Conservation (phyloP, 139 green algal species). For the Micromonas commoda region DNA sequence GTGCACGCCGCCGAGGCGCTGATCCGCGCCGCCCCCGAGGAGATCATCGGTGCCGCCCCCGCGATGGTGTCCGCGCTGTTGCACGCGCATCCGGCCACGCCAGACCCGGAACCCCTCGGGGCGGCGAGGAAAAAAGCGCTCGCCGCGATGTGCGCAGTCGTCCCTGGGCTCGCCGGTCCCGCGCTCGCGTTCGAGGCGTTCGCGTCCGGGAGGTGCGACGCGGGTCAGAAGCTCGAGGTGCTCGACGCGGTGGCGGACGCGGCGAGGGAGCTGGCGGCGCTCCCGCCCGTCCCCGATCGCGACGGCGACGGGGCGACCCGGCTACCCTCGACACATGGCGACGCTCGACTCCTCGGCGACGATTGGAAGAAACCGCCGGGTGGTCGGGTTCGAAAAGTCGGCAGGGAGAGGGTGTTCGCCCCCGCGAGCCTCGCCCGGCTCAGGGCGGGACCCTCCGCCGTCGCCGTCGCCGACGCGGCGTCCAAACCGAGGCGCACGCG, state of each 20-base stretch:
- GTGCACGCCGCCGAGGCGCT: not conserved
- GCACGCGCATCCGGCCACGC: constrained; percentile 20
- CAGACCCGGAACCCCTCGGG: not conserved
- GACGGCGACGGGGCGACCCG: not conserved
- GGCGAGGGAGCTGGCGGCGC: not conserved
- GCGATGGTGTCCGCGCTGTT: not conserved
- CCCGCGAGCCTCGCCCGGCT: not conserved
- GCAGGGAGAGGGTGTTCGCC: constrained; percentile 1
- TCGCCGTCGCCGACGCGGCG: not conserved
- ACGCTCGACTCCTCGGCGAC: not conserved
- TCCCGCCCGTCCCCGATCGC: not conserved
- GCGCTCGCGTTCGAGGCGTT: not conserved
- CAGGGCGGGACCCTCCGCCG: too few relatives aligned
- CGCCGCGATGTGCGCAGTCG: not conserved
- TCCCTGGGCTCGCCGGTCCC: not conserved
- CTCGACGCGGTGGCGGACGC: constrained; percentile 1
- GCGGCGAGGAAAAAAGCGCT: not conserved
- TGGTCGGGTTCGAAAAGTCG: not conserved
- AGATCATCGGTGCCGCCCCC: not conserved
- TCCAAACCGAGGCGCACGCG: not conserved
- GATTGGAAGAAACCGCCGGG: not conserved
- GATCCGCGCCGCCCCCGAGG: not conserved
- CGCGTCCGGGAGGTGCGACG: not conserved
- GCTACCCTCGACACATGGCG: not conserved
- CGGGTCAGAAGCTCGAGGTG: not conserved